Base-by-base conservation (phyloP, 1,284 basidiomycete species). In the Lentinus polychrous region DNA sequence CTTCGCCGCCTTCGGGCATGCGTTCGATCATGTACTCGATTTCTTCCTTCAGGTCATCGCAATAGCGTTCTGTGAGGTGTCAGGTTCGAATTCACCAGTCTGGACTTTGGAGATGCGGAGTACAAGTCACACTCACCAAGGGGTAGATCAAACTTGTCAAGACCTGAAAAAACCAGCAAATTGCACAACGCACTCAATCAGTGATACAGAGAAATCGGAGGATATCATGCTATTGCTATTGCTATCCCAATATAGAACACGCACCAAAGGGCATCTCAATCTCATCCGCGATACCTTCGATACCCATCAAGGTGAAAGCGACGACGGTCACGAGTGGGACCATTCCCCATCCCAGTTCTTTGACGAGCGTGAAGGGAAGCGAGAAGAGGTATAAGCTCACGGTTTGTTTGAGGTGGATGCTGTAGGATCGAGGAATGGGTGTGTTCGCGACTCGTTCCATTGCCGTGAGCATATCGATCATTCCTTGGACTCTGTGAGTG, bases 361-460 rank as follows among this genome's bases (percentile, higher is more conserved):
- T 76, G 42, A 92, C 79, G 24, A 94, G 75, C 4, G 87, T 89
- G 57, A 93, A 81, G 1, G 92, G 92, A 15, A 94, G 74, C 37
- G 87, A 80, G 61, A 92, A 92, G 10, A 94, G 78, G 67, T 94
- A 93, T 1, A 94, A 68, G 1, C 85, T 85, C n/a, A 93, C 86
- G 54, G 86, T 90, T 79, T 95, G 93, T 66, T 95, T 95, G 59
- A 95, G 73, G 66, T 95, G 93, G 53, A 94, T 89, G 36, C 86
- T 59, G 84, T 86, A 90, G 36, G 83, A 84, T 36, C 76, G 67
- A 17, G 87, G 87, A 49, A 91, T 91, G 0, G 86, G 88, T 12
- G 88, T 88, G 59, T 88, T 90, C 3, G 86, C 86, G 41, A 94
- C 79, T 17, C 92, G 78, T 66, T 94, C 89, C 83, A 94, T 89